Conservation (phyloP, 208 protist species). For the Porcisia deanei region DNA sequence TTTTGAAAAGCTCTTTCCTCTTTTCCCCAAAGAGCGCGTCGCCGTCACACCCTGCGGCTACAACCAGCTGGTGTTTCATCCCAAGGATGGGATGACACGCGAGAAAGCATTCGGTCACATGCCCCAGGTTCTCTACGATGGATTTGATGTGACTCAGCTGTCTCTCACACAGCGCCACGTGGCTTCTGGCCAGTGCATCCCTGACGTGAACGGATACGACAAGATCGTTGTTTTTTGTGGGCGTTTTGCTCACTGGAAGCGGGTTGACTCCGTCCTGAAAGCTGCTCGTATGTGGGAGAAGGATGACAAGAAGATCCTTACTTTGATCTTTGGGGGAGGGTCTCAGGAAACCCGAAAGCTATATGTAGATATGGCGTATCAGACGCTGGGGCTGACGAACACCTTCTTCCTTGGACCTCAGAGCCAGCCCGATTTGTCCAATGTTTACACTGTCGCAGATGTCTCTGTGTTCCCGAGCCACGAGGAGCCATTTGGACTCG, state of each 20-base stretch:
- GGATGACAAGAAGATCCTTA: constrained; percentile 49
- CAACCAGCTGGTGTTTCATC: constrained; percentile 76
- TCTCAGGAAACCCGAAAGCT: constrained; percentile 51
- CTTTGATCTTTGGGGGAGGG: constrained; percentile 60
- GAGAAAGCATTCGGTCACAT: constrained; percentile 57
- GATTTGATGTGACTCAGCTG: constrained; percentile 40
- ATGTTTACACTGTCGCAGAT: constrained; percentile 62
- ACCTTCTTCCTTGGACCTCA: constrained; percentile 75
- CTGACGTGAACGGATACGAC: constrained; percentile 60
- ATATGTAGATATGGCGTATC: constrained; percentile 74
- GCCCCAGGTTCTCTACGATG: constrained; percentile 64
- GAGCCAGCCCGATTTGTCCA: constrained; percentile 59
- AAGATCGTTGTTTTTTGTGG: constrained; percentile 73
- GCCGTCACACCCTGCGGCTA: constrained; percentile 69
- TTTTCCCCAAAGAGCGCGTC: constrained; percentile 59
- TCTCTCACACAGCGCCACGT: constrained; percentile 32
- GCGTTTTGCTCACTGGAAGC: constrained; percentile 83
- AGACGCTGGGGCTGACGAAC: constrained; percentile 51
- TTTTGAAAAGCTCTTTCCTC: constrained; percentile 59
- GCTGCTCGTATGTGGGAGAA: constrained; percentile 66
- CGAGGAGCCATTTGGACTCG: constrained; percentile 77
- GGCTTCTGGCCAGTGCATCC: constrained; percentile 31
- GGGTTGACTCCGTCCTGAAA: constrained; percentile 58
- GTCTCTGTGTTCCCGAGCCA: constrained; percentile 77
- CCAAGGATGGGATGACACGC: constrained; percentile 58